Conservation (phyloP, 805 yeast species). For the Barnettozyma californica region DNA sequence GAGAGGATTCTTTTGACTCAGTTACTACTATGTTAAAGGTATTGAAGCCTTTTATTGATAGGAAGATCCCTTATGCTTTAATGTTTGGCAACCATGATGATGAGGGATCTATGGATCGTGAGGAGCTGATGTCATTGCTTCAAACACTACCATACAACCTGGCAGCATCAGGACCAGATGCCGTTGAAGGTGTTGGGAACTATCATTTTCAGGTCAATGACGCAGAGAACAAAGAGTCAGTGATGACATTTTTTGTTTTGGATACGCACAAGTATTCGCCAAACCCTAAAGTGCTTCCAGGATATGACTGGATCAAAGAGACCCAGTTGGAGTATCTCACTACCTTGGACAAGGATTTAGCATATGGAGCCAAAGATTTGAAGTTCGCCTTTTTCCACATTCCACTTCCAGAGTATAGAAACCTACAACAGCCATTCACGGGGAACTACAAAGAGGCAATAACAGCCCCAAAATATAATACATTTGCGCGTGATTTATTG, state of each 20-base stretch:
- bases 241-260: slow-evolving; percentile 63
- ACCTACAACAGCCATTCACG: slow-evolving; percentile 38
- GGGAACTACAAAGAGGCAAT: slow-evolving; percentile 70
- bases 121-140: slow-evolving; percentile 54
- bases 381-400: slow-evolving; percentile 94
- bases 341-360: slow-evolving; percentile 27
- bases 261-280: slow-evolving; percentile 80
- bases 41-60: slow-evolving; percentile 57
- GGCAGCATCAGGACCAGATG: slow-evolving; percentile 57
- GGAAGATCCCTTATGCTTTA: slow-evolving; percentile 77
- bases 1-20: slow-evolving; percentile 73
- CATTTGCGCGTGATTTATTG: slow-evolving; percentile 58
- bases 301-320: slow-evolving; percentile 83
- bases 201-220: slow-evolving; percentile 53
- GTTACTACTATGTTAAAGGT: slow-evolving; percentile 79
- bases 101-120: slow-evolving; percentile 65
- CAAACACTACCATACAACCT: slow-evolving; percentile 62
- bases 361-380: slow-evolving; percentile 35
- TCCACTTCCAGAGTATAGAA: slow-evolving; percentile 80
- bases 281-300: slow-evolving; percentile 61
- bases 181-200: slow-evolving; percentile 80
- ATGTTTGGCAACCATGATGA: slow-evolving; percentile 94
- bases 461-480: slow-evolving; percentile 70
- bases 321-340: slow-evolving; percentile 58
- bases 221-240: slow-evolving; percentile 32